phyloP scores from a whole-genome alignment of 352 stramenopile genomes.

The Chrysophaeum taylorii region DNA sequence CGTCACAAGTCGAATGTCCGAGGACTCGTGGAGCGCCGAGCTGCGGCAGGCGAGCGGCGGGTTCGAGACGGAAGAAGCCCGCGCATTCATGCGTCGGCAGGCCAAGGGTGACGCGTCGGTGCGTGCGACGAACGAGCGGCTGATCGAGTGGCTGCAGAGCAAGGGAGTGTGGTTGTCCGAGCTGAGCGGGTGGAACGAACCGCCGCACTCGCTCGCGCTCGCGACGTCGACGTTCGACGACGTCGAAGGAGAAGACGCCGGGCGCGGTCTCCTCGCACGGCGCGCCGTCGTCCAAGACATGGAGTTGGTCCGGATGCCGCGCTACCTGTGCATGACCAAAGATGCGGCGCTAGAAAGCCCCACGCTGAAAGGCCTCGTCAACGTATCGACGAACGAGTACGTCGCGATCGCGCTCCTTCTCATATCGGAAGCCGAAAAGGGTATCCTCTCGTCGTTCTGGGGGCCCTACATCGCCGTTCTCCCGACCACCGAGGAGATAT shows the following conservation, averaged over 20 bases:
- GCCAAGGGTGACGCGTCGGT: neutral
- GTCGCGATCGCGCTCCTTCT: constrained; percentile 64
- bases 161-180: constrained; percentile 52
- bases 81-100: neutral
- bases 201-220: constrained; percentile 55
- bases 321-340: constrained; percentile 52
- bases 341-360: constrained; percentile 40
- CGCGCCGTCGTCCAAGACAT: constrained; percentile 49
- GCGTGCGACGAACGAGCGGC: constrained; percentile 31
- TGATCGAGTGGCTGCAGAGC: constrained; percentile 46
- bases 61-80: neutral
- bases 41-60: neutral
- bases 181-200: constrained; percentile 46
- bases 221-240: constrained; percentile 53
- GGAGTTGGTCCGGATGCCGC: constrained; percentile 46
- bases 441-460: constrained; percentile 47
- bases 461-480: constrained; percentile 61
- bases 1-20: too few species aligned
- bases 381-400: constrained; percentile 59
- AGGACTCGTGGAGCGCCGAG: neutral
- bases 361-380: constrained; percentile 39
- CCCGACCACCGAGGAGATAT: constrained; percentile 52
- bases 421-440: constrained; percentile 53
- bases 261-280: constrained; percentile 46
- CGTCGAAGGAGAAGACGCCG: constrained; percentile 54